Evolutionary conservation across 352 stramenopile species (phyloP).

Genomic region (Aphanomyces invadans): DNA sequence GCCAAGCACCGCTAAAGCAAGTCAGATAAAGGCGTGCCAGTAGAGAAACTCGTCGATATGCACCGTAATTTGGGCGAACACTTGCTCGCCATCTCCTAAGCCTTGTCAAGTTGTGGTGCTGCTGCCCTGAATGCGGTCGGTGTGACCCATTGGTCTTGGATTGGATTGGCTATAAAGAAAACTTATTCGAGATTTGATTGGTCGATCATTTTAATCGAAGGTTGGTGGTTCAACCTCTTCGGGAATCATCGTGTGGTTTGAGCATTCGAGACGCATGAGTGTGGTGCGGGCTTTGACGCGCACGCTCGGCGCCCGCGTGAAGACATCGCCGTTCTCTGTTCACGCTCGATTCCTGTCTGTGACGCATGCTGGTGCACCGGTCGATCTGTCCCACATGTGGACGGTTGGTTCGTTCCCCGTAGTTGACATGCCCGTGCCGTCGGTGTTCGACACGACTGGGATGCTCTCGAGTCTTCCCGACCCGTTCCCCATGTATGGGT

Average conservation of each 20-base stretch:
- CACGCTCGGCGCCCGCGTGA: not conserved
- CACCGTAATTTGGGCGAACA: no score
- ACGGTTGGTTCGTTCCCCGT: conserved; percentile 66
- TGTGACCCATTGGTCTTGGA: no score
- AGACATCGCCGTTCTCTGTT: not conserved
- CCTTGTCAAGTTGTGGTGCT: no score
- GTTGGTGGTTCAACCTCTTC: conserved; percentile 15
- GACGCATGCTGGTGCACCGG: conserved; percentile 26
- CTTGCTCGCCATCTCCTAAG: no score
- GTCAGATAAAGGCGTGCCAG: no score
- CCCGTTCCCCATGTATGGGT: conserved; percentile 39
- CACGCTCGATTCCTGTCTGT: conserved; percentile 4
- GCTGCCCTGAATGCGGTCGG: no score
- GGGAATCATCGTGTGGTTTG: conserved; percentile 13
- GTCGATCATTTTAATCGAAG: not conserved
- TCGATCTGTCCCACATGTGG: conserved; percentile 61
- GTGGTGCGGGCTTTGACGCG: not conserved
- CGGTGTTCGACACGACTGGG: conserved; percentile 68
- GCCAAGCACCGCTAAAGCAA: no score
- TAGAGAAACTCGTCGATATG: no score
- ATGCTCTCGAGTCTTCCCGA: conserved; percentile 73
- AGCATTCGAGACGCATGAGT: not conserved
- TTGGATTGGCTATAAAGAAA: conserved; percentile 3
- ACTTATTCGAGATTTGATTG: not conserved
- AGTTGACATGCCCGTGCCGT: conserved; percentile 31